Conservation (phyloP, 129 eudicot genomes). For the Oenanthe sinensis region DNA sequence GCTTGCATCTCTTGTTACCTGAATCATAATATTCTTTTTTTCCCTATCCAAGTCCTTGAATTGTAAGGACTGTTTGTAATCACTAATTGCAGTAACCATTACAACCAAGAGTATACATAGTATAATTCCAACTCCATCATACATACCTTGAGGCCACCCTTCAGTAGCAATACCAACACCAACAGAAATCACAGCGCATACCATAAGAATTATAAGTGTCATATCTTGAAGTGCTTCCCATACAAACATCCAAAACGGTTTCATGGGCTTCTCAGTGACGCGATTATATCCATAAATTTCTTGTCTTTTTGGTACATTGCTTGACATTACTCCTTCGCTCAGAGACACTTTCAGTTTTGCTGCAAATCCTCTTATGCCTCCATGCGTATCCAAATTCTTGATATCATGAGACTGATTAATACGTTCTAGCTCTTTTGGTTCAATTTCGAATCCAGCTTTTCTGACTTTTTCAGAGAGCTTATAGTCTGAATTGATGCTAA, state of each 20-base stretch:
- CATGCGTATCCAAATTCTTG: constrained; percentile 44
- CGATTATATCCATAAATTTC: constrained; percentile 54
- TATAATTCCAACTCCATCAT: constrained; percentile 74
- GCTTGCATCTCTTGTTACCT: constrained; percentile 59
- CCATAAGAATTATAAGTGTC: constrained; percentile 70
- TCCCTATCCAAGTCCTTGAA: constrained; percentile 66
- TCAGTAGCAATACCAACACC: constrained; percentile 84
- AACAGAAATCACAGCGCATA: constrained; percentile 69
- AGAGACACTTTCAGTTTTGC: constrained; percentile 52
- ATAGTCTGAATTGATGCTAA: constrained; percentile 23
- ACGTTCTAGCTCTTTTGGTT: constrained; percentile 66
- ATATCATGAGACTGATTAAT: constrained; percentile 55
- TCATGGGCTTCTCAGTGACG: constrained; percentile 53
- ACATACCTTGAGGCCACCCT: constrained; percentile 90
- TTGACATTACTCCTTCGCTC: constrained; percentile 39
- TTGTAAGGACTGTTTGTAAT: constrained; percentile 73
- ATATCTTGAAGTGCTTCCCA: constrained; percentile 89
- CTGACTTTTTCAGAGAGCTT: constrained; percentile 53
- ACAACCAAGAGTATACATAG: constrained; percentile 69
- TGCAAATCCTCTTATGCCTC: constrained; percentile 61
- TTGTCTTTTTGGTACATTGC: constrained; percentile 37
- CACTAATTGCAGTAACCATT: constrained; percentile 75
- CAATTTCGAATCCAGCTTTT: constrained; percentile 50
- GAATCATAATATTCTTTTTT: constrained; percentile 53
- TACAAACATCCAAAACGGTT: constrained; percentile 66